Base-by-base conservation (phyloP, 179 eudicot genomes). In the Nepenthes alata region DNA sequence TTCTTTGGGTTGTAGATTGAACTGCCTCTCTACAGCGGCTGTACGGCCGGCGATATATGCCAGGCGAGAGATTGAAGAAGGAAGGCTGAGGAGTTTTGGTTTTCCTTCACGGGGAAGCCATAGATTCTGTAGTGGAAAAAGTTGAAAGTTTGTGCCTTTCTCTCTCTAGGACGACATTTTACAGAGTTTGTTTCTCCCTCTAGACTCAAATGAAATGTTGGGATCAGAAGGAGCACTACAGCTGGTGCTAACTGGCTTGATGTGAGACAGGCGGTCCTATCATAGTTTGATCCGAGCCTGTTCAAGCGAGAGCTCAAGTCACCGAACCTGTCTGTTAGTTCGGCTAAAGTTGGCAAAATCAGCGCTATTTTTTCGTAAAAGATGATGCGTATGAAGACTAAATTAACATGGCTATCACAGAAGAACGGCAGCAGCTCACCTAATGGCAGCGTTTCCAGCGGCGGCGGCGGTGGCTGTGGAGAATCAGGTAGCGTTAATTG, bases 381-480 rank as follows among this genome's bases (percentile, higher is more conserved):
- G 59, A 78, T 78, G 82, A 75, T 78, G 82, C 71, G 85, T 53
- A 79, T 83, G 89, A 81, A 76, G 83, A 81, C 77, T 65, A 77
- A 68, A 54, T 52, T 78, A 51, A 67, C 80, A 12, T 78, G 73
- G 36, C 62, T 74, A 61, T 62, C 86, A 15, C 73, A 78, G 0
- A 48, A 66, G 66, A 76, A 68, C 53, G 77, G 65, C 59, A 41
- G 59, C 67, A 41, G 59, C 67, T 41, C 45, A 4, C 5, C 8
- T 41, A 41, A 41, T 41, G 53, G 41, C 41, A 36, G 44, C 25
- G 60, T 8, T 25, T 6, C 44, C 59, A 35, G 51, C 47, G 71
- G 62, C 11, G 41, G 48, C 1, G 63, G 57, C 48, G 69, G 57
- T 0, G 76, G 67, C n/a, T 70, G 65, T 2, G 64, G 63, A 2